Conservation (phyloP, 106 monocot species). For the Hemerocallis citrina region DNA sequence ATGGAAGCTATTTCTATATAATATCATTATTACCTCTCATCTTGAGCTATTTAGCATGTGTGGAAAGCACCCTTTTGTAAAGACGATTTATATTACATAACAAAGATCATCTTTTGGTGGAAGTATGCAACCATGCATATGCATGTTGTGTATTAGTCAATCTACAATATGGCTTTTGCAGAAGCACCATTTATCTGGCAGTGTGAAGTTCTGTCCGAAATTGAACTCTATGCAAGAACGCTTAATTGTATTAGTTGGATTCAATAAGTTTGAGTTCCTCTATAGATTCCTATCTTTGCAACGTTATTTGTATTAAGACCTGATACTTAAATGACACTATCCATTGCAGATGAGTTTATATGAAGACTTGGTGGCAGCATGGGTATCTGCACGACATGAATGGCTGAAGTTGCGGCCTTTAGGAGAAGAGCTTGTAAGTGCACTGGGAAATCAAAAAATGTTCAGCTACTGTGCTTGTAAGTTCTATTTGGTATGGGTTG, state of each 20-base stretch:
- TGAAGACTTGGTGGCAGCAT: conserved; percentile 91
- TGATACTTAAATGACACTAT: background rate
- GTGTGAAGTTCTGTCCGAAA: background rate
- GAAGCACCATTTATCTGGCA: background rate
- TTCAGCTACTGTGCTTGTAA: conserved; percentile 89
- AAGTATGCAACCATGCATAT: no score
- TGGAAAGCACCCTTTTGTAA: no score
- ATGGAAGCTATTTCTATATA: no score
- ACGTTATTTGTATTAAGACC: background rate
- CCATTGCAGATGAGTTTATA: conserved; percentile 99
- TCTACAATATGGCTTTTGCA: background rate
- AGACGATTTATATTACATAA: no score
- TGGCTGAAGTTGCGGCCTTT: conserved; percentile 83
- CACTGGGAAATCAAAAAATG: conserved; percentile 60
- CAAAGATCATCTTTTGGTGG: no score
- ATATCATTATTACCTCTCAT: no score
- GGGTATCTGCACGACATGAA: conserved; percentile 94
- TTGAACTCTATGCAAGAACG: background rate
- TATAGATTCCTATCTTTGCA: background rate
- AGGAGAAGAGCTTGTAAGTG: conserved; percentile 59
- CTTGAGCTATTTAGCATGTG: no score
- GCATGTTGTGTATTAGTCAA: no score
- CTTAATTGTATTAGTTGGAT: background rate
- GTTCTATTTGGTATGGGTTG: conserved; percentile 18
- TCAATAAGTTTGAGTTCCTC: background rate